Evolutionary conservation across 176 grass and related monocot species (phyloP), one percentile per base, ranked within the genome.

Genomic region (Hordeum vulgare): DNA sequence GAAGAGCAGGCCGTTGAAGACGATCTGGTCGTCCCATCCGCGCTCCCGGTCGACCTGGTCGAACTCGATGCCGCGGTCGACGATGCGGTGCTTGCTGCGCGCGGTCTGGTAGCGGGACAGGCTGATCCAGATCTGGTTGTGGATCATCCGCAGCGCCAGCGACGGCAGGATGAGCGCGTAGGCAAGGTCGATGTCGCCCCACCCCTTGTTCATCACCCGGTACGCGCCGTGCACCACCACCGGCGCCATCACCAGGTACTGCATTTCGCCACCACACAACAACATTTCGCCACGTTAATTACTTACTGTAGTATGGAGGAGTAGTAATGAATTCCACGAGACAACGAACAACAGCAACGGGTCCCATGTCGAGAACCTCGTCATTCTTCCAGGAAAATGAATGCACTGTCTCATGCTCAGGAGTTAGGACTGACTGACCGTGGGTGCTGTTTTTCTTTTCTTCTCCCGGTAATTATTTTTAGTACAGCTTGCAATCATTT

Each of bases 1-100:
- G 79, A 98, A 84, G n/a, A 98, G 3, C 3, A 95, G 41, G 0
- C 89, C 92, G 49, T 95, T 91, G 71, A 98, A 85, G 62, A 98
- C 76, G 87, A 98, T 98, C 80, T 98, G 93, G 84, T 98, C 96
- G 29, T 98, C 96, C 96, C 94, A 97, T 6, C 88, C 93, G 1
- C 92, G 85, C 63, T 97, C 95, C 15, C 95, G 56, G 88, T 97
- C 95, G 4, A 97, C 90, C 88, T 97, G 95, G 0, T 92, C 95
- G 81, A 97, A 97, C 74, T 94, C 90, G 74, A 97, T 84, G 88
- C 78, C 90, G 39, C 83, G 90, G 81, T 97, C 92, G 37, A 97
- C 88, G 45, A 97, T 94, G 58, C 88, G 81, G 85, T 92, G 88
- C 81, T 79, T 94, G 92, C 95, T 88, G 26, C 95, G 88, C 4